Evolutionary conservation across 371 early-diverging fungal genomes (phyloP), one percentile per base, ranked within the genome.

Genomic region (Mucor saturninus): DNA sequence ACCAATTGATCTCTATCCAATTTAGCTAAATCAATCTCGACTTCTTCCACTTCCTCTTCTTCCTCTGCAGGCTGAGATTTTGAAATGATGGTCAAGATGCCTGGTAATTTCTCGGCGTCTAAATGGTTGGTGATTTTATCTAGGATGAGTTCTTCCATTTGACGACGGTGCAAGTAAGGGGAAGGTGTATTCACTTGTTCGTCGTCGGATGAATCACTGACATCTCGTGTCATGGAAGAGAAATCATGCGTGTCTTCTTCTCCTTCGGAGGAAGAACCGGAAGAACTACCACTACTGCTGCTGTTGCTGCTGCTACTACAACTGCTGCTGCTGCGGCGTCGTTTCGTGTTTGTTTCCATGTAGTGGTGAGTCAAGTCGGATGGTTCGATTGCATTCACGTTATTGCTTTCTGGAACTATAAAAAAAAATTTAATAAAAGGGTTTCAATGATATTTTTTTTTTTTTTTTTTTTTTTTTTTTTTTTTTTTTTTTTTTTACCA

Each of bases 1-100:
- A 38, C 28, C 5, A 74, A 53, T 35, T 71, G 71, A 38, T 68
- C 61, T 21, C 56, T 45, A 26, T 59, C 51, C 14, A 75, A 51
- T 30, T 54, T 53, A 21, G 61, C 55, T 5, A 75, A 38, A 64
- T 75, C 72, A 48, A 72, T 66, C 31, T 75, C 75, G 2, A 72
- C 67, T 51, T 75, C 75, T 14, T 68, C 71, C 5, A 54, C 58
- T 26, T 67, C 58, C n/a, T 67, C 49, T 21, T 21, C 21, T 21
- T 21, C 21, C 21, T 21, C 21, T 21, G 21, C 21, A 21, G 21
- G 21, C 6, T 67, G 54, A 53, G 39, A 40, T 9, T 53, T 50
- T 29, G 61, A 52, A 10, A 71, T 62, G 14, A 71, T 65, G 13
- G 64, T 56, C n/a, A 75, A 31, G 45, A 72, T 69, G 8, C 72